Evolutionary conservation across 78 protist genomes (phyloP).

Genomic region (Salpingoeca rosetta): DNA sequence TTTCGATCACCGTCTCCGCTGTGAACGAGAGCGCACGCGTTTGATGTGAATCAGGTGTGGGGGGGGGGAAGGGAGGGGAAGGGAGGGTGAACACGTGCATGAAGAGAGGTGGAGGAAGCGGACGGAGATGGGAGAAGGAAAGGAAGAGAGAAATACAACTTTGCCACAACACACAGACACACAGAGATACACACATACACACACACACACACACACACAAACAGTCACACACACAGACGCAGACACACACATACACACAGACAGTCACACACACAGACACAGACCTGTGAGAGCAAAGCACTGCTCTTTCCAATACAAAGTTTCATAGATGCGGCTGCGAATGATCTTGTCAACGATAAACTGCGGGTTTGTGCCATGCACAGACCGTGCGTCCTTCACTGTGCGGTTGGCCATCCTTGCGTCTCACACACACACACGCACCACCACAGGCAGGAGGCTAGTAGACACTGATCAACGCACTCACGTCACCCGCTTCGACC

Average conservation of each 20-base stretch:
- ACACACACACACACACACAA: background rate
- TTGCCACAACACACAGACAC: too few relatives aligned
- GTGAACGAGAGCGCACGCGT: background rate
- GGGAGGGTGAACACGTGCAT: background rate
- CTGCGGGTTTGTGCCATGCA: slow-evolving; percentile 60
- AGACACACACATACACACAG: background rate
- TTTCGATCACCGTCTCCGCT: slow-evolving; percentile 81
- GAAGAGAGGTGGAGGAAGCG: background rate
- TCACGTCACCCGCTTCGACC: too few relatives aligned
- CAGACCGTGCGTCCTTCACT: background rate
- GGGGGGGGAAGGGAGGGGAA: background rate
- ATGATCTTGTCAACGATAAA: slow-evolving; percentile 78
- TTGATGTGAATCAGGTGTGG: background rate
- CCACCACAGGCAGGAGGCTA: background rate
- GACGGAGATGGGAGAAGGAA: too few relatives aligned
- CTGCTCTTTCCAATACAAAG: slow-evolving; percentile 90
- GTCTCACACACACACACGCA: too few relatives aligned
- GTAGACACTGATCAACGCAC: too few relatives aligned
- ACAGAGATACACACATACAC: too few relatives aligned
- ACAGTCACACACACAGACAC: too few relatives aligned
- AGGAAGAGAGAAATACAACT: background rate
- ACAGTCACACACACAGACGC: background rate
- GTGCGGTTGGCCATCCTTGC: slow-evolving; percentile 9
- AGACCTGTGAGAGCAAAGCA: slow-evolving; percentile 83
- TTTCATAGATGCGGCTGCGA: slow-evolving; percentile 61